Conservation (phyloP, 148 eudicot species). For the Rhododendron ferrugineum region DNA sequence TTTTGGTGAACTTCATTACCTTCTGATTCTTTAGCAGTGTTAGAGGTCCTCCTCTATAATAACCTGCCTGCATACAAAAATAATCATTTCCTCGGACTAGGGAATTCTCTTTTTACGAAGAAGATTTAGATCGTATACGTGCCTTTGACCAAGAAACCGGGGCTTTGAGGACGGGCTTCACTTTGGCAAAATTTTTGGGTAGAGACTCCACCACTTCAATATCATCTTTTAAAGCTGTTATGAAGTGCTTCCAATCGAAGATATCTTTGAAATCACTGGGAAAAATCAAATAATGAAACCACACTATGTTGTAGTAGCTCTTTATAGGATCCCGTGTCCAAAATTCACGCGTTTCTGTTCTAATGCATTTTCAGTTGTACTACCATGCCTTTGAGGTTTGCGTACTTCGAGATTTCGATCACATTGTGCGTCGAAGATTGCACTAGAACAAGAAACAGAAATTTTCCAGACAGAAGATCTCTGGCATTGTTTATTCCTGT, state of each 20-base stretch:
- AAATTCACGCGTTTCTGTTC: neutral
- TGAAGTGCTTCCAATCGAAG: slow-evolving; percentile 49
- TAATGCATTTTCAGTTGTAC: neutral
- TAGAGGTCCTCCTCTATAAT: slow-evolving; percentile 26
- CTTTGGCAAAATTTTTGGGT: slow-evolving; percentile 23
- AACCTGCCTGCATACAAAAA: slow-evolving; percentile 24
- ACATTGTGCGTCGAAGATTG: neutral
- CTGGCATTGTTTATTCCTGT: neutral
- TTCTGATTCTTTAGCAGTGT: slow-evolving; percentile 22
- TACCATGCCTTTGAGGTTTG: neutral
- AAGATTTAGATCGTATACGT: neutral
- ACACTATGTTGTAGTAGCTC: neutral
- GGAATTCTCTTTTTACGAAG: neutral
- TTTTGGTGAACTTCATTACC: slow-evolving; percentile 41
- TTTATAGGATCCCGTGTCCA: neutral
- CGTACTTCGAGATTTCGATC: neutral
- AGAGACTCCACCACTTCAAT: slow-evolving; percentile 43
- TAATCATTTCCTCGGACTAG: neutral
- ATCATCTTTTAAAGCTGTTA: slow-evolving; percentile 27
- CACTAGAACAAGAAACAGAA: neutral
- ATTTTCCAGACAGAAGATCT: neutral
- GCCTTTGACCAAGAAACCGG: slow-evolving; percentile 59
- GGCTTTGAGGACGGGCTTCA: slow-evolving; percentile 27
- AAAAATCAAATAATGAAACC: neutral
- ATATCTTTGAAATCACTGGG: slow-evolving; percentile 56